phyloP scores from a whole-genome alignment of 169 alveolate genomes.

The Eimeria praecox region DNA sequence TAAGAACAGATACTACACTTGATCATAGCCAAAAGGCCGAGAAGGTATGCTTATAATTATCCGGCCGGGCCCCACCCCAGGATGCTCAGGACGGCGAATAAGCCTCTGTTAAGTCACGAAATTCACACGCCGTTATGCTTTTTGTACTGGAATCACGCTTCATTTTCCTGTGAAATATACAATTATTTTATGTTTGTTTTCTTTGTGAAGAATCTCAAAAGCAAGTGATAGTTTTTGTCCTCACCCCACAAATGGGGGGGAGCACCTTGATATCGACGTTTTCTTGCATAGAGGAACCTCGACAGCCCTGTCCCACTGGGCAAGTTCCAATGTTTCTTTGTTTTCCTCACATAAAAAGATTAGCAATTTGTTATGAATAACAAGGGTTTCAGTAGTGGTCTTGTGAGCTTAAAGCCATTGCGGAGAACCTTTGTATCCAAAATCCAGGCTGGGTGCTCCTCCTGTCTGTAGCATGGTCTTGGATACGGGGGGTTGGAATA shows the following conservation, averaged over 20 bases:
- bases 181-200: neutral
- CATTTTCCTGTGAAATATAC: neutral
- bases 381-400: neutral
- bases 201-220: too few species aligned
- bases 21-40: constrained; percentile 99
- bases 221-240: too few species aligned
- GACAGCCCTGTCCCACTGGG: too few species aligned
- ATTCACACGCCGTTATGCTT: neutral
- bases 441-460: neutral
- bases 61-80: constrained; percentile 4
- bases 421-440: too few species aligned
- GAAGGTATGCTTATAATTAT: constrained; percentile 92
- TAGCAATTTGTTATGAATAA: neutral
- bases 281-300: too few species aligned
- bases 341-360: neutral
- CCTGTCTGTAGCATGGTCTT: neutral
- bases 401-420: too few species aligned
- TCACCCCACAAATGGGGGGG: too few species aligned
- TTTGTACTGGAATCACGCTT: neutral
- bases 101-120: neutral
- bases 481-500: too few species aligned
- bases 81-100: constrained; percentile 11
- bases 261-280: too few species aligned
- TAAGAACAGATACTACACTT: constrained; percentile 98
- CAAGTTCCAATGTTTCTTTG: neutral